Base-by-base conservation (phyloP, 106 monocot genomes). In the Chionographis japonica region DNA sequence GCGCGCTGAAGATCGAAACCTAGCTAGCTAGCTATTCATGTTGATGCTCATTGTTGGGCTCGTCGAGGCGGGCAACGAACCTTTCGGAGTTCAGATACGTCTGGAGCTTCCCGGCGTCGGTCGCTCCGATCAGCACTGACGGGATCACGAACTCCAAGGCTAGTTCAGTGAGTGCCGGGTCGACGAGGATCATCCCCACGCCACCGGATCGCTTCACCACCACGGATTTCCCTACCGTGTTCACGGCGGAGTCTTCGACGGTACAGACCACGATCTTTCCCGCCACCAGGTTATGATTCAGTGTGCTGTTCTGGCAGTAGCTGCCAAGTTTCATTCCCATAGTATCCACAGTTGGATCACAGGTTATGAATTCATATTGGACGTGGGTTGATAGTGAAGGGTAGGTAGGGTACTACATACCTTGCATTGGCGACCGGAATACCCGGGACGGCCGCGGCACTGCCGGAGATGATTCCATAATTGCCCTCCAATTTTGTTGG, bases 201-300 rank as follows among this genome's bases (percentile, higher is more conserved):
- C 57, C 69, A 42, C 69, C 57, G 1, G 69, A 15, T 12, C 19
- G 37, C 57, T 58, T 12, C 18, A 69, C 69, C 42, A 56, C 40
- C 13, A 7, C 12, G n/a, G 53, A 41, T 39, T 69, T 69, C 6
- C 11, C 43, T 17, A 2, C 11, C 20, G 57, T 69, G 8, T 41
- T 9, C 15, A 42, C 69, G 2, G 2, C 19, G 2, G 19, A 19
- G 4, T 1, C 3, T 13, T 69, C 69, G 0, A 46, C 15, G 1
- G n/a, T 69, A 18, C 69, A 69, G 14, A 69, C 17, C 10, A 69
- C 69, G 12, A 69, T 42, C 46, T 69, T 69, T 42, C 69, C 69
- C 4, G 57, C 40, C 2, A 69, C 57, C 41, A 19, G 17, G 2
- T 38, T n/a, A 3, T 14, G 13, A 16, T 58, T 58, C 40, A 69